Evolutionary conservation across 2,329 filamentous ascomycete species (phyloP).

Genomic region (Colletotrichum tabaci): DNA sequence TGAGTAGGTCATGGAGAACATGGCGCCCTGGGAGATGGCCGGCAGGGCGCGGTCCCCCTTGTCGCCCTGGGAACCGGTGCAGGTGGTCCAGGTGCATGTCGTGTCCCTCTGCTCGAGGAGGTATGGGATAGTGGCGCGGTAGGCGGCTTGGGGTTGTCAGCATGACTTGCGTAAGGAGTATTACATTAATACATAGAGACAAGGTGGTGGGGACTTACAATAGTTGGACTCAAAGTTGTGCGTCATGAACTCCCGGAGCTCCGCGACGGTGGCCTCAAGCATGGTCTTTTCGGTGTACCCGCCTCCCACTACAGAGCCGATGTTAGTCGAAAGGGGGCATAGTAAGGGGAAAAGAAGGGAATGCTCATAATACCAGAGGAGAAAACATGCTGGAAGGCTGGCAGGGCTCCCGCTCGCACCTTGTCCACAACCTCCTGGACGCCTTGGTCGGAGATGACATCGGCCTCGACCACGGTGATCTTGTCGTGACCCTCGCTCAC

Average conservation of each 20-base stretch:
- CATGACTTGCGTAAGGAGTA: background rate
- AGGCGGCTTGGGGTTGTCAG: slow-evolving; percentile 46
- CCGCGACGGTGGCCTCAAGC: slow-evolving; percentile 43
- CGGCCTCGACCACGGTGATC: slow-evolving; percentile 52
- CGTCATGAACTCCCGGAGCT: slow-evolving; percentile 46
- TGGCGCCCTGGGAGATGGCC: slow-evolving; percentile 54
- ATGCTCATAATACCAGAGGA: slow-evolving; percentile 47
- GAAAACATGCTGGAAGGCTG: slow-evolving; percentile 57
- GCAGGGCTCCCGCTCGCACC: slow-evolving; percentile 51
- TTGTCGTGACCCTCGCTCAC: slow-evolving; percentile 46
- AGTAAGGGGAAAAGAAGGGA: background rate
- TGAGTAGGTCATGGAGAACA: slow-evolving; percentile 52
- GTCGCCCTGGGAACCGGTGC: slow-evolving; percentile 50
- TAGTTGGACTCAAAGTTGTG: slow-evolving; percentile 50
- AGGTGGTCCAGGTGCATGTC: slow-evolving; percentile 52
- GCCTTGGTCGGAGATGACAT: slow-evolving; percentile 50
- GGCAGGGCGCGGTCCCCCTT: slow-evolving; percentile 44
- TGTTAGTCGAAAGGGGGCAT: slow-evolving; percentile 10
- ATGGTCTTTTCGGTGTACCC: slow-evolving; percentile 45
- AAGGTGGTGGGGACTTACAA: slow-evolving; percentile 44
- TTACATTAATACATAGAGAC: background rate
- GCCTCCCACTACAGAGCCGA: slow-evolving; percentile 46
- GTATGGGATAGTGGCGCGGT: slow-evolving; percentile 51
- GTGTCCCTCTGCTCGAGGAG: slow-evolving; percentile 48
- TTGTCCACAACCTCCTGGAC: slow-evolving; percentile 52